A percentile compares a stretch with the other conserved stretches of the same genome.
These are phyloP conservation scores for Oryza coarctata DNA, from an alignment of 176 grass and related monocot species.

Conservation along the genomic window DNA sequence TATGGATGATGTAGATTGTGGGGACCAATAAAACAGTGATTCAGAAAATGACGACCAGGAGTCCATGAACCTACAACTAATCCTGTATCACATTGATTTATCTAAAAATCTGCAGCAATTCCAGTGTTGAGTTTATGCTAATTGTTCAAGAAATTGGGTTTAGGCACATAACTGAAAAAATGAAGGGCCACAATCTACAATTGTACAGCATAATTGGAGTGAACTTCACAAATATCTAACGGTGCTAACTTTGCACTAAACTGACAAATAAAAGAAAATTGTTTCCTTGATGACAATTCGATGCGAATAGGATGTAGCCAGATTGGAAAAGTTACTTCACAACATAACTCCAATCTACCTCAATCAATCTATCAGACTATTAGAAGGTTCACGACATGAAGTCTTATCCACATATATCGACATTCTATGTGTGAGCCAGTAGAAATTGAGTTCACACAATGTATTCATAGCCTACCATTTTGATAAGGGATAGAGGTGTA, in stretches of 20 bases:
- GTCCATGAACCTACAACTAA: not conserved
- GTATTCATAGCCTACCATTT: not conserved
- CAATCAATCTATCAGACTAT: not conserved
- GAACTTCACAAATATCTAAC: not conserved
- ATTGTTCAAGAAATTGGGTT: not conserved
- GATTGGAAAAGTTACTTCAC: not conserved
- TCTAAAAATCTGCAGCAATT: not conserved
- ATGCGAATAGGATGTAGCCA: not conserved
- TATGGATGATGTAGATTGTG: not conserved
- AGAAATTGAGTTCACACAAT: not conserved
- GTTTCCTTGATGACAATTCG: not conserved
- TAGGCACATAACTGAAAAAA: not conserved
- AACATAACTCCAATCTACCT: not conserved
- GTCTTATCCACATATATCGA: not conserved
- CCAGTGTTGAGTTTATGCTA: not conserved
- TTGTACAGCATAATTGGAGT: not conserved
- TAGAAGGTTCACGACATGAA: not conserved
- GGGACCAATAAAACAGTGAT: not conserved
- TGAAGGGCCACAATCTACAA: not conserved
- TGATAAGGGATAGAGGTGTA: not conserved
- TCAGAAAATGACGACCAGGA: not conserved
- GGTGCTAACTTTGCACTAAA: not conserved
- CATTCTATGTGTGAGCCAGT: not conserved
- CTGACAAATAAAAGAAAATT: not conserved
- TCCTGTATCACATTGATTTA: not conserved